phyloP scores from a whole-genome alignment of 2,329 filamentous ascomycete species.

The Diaporthe sp. region DNA sequence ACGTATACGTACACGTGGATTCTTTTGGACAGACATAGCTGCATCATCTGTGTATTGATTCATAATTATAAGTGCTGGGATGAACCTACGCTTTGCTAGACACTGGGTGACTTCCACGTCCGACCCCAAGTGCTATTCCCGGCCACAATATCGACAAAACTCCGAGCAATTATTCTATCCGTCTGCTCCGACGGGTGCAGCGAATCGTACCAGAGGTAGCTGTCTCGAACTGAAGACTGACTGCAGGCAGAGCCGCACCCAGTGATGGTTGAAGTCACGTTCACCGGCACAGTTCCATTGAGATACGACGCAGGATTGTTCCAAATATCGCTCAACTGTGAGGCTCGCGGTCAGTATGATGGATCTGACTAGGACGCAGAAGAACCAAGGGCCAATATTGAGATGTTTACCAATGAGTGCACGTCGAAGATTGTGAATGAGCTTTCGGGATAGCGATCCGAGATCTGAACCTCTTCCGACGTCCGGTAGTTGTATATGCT shows the following conservation, averaged over 20 bases:
- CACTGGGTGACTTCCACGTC: conserved; percentile 36
- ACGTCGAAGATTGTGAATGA: conserved; percentile 69
- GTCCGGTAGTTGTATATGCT: conserved; percentile 65
- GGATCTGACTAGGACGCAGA: neutral
- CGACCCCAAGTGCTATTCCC: conserved; percentile 50
- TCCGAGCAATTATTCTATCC: conserved; percentile 64
- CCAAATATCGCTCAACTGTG: conserved; percentile 67
- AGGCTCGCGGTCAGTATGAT: neutral
- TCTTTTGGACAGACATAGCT: no score
- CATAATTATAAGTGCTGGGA: neutral
- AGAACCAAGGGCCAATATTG: accelerated
- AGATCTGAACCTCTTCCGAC: conserved; percentile 58
- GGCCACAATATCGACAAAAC: conserved; percentile 65
- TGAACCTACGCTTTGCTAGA: neutral
- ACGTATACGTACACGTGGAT: no score
- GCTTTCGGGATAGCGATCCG: conserved; percentile 60
- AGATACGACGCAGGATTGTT: conserved; percentile 64
- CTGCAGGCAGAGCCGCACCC: conserved; percentile 58
- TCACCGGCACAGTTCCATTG: conserved; percentile 65
- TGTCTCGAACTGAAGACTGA: conserved; percentile 55
- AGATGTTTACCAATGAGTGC: conserved; percentile 58
- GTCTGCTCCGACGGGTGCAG: conserved; percentile 71
- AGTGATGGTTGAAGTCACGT: conserved; percentile 63
- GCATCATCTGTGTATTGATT: neutral
- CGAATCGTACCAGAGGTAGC: conserved; percentile 69